These are phyloP conservation scores for Sungouiella blattae DNA, from an alignment of 805 yeast genomes.

Conservation along the genomic window DNA sequence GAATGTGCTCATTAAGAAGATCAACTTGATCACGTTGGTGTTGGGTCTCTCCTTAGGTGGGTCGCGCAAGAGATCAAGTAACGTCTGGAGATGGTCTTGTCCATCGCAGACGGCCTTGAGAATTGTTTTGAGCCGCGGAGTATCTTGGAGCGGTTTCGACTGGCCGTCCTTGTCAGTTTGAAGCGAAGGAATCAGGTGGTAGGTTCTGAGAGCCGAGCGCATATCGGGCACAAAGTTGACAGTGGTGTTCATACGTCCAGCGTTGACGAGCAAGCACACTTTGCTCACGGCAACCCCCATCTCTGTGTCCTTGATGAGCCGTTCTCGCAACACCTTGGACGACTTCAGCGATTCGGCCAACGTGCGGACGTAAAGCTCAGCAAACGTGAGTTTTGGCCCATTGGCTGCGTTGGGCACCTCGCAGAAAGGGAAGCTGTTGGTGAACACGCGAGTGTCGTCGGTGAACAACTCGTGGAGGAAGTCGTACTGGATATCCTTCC, in stretches of 20 bases:
- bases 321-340: conserved; percentile 77
- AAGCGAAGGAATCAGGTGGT: conserved; percentile 87
- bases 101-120: conserved; percentile 83
- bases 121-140: conserved; percentile 88
- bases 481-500: conserved; percentile 82
- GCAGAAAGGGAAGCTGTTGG: conserved; percentile 52
- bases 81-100: conserved; percentile 45
- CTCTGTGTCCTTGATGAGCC: conserved; percentile 59
- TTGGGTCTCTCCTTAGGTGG: conserved; percentile 44
- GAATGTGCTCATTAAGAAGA: conserved; percentile 69
- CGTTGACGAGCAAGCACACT: conserved; percentile 82
- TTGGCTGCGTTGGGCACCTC: conserved; percentile 33
- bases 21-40: conserved; percentile 60
- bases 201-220: conserved; percentile 90
- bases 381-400: conserved; percentile 61
- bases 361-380: conserved; percentile 78
- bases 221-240: conserved; percentile 92
- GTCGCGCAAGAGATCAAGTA: conserved; percentile 42
- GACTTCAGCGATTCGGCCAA: conserved; percentile 80
- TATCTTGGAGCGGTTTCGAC: conserved; percentile 81
- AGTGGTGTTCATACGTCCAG: conserved; percentile 93
- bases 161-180: conserved; percentile 61
- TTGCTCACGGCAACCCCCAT: conserved; percentile 70
- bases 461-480: conserved; percentile 64
- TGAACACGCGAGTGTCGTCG: conserved; percentile 63